phyloP scores from a whole-genome alignment of 805 yeast genomes.

The Nakazawaea ishiwadae region DNA sequence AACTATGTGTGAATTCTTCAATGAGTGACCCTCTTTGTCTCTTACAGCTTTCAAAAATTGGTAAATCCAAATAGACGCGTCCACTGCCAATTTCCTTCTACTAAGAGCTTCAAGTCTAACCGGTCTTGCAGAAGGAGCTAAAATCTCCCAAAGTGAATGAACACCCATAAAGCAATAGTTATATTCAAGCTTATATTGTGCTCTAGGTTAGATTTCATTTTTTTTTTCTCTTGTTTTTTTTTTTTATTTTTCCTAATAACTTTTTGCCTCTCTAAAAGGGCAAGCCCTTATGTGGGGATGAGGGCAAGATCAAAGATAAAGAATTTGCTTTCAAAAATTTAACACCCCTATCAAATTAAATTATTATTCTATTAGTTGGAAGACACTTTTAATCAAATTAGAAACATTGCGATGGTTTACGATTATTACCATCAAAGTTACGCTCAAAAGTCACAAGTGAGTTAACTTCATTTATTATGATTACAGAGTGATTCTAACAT shows the following conservation, averaged over 20 bases:
- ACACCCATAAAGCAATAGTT: slow-evolving; percentile 71
- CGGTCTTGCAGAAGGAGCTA: slow-evolving; percentile 87
- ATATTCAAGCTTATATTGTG: too few relatives aligned
- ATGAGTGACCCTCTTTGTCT: slow-evolving; percentile 73
- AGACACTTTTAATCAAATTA: too few relatives aligned
- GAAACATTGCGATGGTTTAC: too few relatives aligned
- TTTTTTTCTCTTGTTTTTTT: neutral
- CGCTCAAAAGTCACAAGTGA: too few relatives aligned
- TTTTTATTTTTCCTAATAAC: neutral
- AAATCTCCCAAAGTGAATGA: slow-evolving; percentile 86
- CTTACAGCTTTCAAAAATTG: slow-evolving; percentile 95
- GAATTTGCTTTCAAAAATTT: neutral
- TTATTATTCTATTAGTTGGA: too few relatives aligned
- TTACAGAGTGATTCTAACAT: too few relatives aligned
- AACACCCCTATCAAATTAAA: too few relatives aligned
- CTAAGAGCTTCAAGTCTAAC: slow-evolving; percentile 82
- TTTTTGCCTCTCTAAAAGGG: neutral
- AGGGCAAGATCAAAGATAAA: neutral
- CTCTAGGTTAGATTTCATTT: too few relatives aligned
- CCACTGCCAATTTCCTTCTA: slow-evolving; percentile 81
- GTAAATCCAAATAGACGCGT: slow-evolving; percentile 98
- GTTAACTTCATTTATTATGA: too few relatives aligned
- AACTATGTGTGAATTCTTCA: slow-evolving; percentile 81
- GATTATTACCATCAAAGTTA: too few relatives aligned
- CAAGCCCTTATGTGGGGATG: too few relatives aligned